A percentile compares a stretch with the other conserved stretches of the same genome.
phyloP scores from a whole-genome alignment of 2,329 filamentous ascomycete species.

The Colletotrichum liaoningense region DNA sequence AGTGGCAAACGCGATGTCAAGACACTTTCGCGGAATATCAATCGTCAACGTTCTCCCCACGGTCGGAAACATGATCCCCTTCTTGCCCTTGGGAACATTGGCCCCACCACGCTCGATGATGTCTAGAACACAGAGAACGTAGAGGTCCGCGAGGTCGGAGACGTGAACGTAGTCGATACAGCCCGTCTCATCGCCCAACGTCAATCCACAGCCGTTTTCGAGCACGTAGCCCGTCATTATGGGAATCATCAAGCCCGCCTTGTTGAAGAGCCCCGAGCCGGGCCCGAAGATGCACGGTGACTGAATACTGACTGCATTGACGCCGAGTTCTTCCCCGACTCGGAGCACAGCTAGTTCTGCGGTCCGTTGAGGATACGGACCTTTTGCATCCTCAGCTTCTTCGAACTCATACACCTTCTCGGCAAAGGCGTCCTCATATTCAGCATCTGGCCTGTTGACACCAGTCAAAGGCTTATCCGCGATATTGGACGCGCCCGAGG shows the following conservation, averaged over 20 bases:
- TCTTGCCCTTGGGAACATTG: conserved; percentile 12
- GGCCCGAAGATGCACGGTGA: conserved; percentile 34
- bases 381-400: conserved; percentile 31
- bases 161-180: conserved; percentile 37
- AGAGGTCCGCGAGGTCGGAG: conserved; percentile 37
- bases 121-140: conserved; percentile 29
- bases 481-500: conserved; percentile 36
- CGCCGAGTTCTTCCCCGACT: conserved; percentile 20
- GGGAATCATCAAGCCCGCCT: conserved; percentile 32
- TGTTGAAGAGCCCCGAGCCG: conserved; percentile 36
- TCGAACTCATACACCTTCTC: conserved; percentile 31
- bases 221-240: conserved; percentile 38
- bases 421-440: conserved; percentile 31
- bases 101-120: conserved; percentile 17
- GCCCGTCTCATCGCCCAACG: conserved; percentile 33
- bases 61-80: conserved; percentile 28
- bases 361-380: conserved; percentile 37
- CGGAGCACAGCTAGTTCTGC: conserved; percentile 36
- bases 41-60: conserved; percentile 14
- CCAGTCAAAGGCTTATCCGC: conserved; percentile 36
- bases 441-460: conserved; percentile 17
- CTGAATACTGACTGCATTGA: conserved; percentile 35
- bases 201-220: conserved; percentile 33
- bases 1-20: conserved; percentile 34
- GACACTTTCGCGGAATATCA: conserved; percentile 24